These are phyloP conservation scores for Pythium guiyangense DNA, from an alignment of 352 stramenopile genomes.

Conservation along the genomic window DNA sequence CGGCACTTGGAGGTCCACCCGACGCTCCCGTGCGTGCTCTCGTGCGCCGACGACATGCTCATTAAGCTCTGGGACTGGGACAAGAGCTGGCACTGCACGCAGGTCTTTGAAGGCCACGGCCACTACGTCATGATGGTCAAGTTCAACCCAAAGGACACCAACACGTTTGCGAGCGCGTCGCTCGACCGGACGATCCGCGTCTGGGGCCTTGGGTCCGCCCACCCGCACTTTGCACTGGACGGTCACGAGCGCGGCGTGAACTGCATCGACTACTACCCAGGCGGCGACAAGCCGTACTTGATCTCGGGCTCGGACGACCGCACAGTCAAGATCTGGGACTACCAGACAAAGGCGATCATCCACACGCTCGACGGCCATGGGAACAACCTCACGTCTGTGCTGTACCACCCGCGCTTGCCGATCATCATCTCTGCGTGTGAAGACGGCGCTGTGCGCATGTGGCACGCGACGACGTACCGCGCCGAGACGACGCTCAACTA, in stretches of 20 bases:
- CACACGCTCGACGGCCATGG: constrained; percentile 98
- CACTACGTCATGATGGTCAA: constrained; percentile 99
- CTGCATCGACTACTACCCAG: constrained; percentile 98
- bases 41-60: constrained; percentile 97
- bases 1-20: constrained; percentile 95
- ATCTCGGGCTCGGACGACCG: constrained; percentile 95
- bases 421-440: constrained; percentile 97
- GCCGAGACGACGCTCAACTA: constrained; percentile 99
- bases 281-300: constrained; percentile 98
- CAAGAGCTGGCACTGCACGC: constrained; percentile 71
- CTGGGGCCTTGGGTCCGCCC: constrained; percentile 89
- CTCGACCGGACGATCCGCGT: constrained; percentile 98
- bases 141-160: constrained; percentile 99
- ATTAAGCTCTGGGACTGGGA: constrained; percentile 99
- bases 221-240: constrained; percentile 91
- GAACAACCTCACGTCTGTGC: constrained; percentile 97
- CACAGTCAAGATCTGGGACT: constrained; percentile 99
- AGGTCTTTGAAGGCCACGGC: constrained; percentile 90
- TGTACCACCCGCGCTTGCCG: constrained; percentile 98
- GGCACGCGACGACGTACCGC: constrained; percentile 93
- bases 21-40: constrained; percentile 95
- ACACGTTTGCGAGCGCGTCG: constrained; percentile 97
- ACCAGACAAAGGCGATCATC: constrained; percentile 99
- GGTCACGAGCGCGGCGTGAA: constrained; percentile 98
- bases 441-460: constrained; percentile 95